These are phyloP conservation scores for Elymus sibiricus DNA, from an alignment of 176 grass and related monocot species.

Conservation along the genomic window DNA sequence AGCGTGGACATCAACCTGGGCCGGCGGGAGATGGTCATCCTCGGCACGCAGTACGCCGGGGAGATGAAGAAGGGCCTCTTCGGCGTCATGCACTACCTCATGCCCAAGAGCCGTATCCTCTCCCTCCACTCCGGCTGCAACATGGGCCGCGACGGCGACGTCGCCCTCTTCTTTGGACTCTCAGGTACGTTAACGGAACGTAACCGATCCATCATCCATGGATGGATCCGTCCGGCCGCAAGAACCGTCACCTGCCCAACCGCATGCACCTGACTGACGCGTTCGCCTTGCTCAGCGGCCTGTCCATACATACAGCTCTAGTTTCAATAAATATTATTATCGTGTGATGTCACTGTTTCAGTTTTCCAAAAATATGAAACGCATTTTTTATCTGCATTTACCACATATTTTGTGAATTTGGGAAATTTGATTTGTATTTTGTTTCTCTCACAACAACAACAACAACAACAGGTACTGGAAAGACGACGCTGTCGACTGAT, in stretches of 20 bases:
- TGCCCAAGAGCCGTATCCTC: constrained; percentile 91
- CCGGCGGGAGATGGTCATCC: constrained; percentile 99
- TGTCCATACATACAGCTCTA: not conserved
- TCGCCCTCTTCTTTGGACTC: constrained; percentile 98
- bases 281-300: not conserved
- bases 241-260: constrained; percentile 62
- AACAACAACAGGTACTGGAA: constrained; percentile 64
- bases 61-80: constrained; percentile 99
- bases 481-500: constrained; percentile 93
- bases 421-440: not conserved
- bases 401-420: not conserved
- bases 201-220: not conserved
- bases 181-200: constrained; percentile 62
- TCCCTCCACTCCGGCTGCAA: constrained; percentile 98
- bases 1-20: constrained; percentile 94
- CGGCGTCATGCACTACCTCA: constrained; percentile 99
- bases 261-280: not conserved
- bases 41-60: constrained; percentile 98
- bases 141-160: constrained; percentile 92
- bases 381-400: not conserved
- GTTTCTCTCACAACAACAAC: not conserved
- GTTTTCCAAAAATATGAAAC: not conserved
- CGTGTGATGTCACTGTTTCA: not conserved
- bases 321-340: not conserved
- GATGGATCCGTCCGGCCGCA: constrained; percentile 7